phyloP scores from a whole-genome alignment of 345 rosid genomes.

The Excoecaria cochinchinensis region DNA sequence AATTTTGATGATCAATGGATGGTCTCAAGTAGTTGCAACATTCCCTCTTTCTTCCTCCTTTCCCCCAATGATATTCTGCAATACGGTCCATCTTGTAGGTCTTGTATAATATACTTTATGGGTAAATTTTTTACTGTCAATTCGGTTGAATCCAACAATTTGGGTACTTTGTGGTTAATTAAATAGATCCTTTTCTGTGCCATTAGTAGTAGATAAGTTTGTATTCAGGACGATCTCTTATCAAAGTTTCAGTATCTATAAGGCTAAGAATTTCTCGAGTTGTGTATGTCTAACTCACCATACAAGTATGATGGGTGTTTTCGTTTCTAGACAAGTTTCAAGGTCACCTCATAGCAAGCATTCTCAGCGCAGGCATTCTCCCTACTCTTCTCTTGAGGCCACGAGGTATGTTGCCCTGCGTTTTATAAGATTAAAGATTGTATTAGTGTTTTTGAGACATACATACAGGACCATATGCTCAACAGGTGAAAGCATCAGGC shows the following conservation, averaged over 20 bases:
- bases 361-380: slow-evolving; percentile 96
- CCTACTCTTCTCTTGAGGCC: slow-evolving; percentile 90
- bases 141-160: neutral
- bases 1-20: neutral
- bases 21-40: neutral
- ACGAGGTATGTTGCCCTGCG: slow-evolving; percentile 58
- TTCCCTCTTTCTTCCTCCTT: too few relatives aligned
- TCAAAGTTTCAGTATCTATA: slow-evolving; percentile 23
- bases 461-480: neutral
- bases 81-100: neutral
- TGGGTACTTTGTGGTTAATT: slow-evolving; percentile 12
- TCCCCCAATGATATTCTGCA: neutral
- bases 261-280: slow-evolving; percentile 39
- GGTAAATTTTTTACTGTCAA: neutral
- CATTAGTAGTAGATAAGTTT: slow-evolving; percentile 16
- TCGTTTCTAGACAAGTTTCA: slow-evolving; percentile 95
- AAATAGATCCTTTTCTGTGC: slow-evolving; percentile 4
- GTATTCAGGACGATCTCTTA: slow-evolving; percentile 19
- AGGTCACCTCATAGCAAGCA: slow-evolving; percentile 99
- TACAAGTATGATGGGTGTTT: slow-evolving; percentile 78
- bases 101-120: neutral
- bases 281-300: slow-evolving; percentile 49
- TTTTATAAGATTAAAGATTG: slow-evolving; percentile 33
- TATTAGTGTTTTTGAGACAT: slow-evolving; percentile 43
- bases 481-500: slow-evolving; percentile 59